Evolutionary conservation across 2,329 filamentous ascomycete genomes (phyloP).

Genomic region (Juglanconis oblonga): DNA sequence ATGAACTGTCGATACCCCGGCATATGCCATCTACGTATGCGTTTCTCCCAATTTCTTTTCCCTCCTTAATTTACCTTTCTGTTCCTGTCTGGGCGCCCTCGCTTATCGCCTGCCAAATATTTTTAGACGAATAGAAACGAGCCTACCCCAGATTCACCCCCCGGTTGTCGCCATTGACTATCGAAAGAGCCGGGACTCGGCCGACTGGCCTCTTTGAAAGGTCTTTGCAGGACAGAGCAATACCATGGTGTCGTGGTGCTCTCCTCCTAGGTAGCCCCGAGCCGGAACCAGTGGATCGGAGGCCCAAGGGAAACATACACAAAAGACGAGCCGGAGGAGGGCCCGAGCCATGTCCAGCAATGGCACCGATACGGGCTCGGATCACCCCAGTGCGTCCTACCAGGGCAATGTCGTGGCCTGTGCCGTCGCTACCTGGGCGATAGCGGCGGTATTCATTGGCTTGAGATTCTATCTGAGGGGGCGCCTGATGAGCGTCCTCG

Average conservation of each 20-base stretch:
- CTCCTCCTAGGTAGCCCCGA: not conserved
- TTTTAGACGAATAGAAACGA: not conserved
- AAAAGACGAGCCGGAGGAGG: not conserved
- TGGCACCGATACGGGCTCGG: conserved; percentile 7
- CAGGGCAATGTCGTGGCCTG: conserved; percentile 16
- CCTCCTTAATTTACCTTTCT: not conserved
- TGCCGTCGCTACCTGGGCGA: conserved; percentile 10
- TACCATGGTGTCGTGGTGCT: conserved; percentile 9
- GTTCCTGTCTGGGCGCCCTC: not conserved
- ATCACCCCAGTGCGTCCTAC: conserved; percentile 6
- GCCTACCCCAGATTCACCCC: not conserved
- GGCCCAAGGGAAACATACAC: not conserved
- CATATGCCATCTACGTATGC: not conserved
- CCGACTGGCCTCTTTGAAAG: not conserved
- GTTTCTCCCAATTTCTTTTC: not conserved
- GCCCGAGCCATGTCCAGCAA: conserved; percentile 12
- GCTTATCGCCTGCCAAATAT: not conserved
- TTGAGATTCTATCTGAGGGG: conserved; percentile 31
- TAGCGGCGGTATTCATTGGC: conserved; percentile 28
- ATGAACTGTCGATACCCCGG: not conserved
- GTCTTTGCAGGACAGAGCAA: not conserved
- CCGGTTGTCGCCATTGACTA: not conserved
- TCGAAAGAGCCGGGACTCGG: not conserved
- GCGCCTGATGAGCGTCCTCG: conserved; percentile 30
- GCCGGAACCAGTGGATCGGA: not conserved